Percentiles rank a stretch among this genome's conserved stretches.
Evolutionary conservation across 2,329 filamentous ascomycete genomes (phyloP).

Genomic region (Claviceps sp.): DNA sequence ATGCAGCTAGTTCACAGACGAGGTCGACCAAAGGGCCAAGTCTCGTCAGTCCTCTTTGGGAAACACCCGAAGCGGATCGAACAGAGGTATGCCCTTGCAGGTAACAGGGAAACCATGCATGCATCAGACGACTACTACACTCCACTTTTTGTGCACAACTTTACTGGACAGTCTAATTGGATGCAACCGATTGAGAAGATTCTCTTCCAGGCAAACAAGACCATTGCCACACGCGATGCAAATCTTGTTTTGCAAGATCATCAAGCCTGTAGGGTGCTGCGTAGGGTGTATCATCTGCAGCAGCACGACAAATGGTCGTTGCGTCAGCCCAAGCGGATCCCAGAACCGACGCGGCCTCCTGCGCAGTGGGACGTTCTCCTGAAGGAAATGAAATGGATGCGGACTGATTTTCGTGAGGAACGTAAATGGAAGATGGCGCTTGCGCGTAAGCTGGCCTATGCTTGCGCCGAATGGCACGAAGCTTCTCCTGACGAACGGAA

Average conservation of each 20-base stretch:
- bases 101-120: conserved; percentile 26
- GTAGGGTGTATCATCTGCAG: conserved; percentile 80
- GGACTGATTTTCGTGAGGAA: conserved; percentile 89
- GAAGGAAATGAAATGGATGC: conserved; percentile 95
- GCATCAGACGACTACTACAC: conserved; percentile 51
- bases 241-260: conserved; percentile 73
- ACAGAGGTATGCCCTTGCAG: conserved; percentile 31
- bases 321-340: conserved; percentile 71
- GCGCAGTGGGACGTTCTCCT: conserved; percentile 80
- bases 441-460: conserved; percentile 66
- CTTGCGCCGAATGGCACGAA: conserved; percentile 71
- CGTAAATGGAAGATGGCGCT: conserved; percentile 82
- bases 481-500: conserved; percentile 49
- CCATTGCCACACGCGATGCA: conserved; percentile 72
- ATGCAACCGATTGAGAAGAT: conserved; percentile 57
- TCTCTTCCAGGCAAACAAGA: conserved; percentile 75
- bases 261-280: conserved; percentile 75
- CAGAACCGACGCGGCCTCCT: conserved; percentile 63
- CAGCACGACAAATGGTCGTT: conserved; percentile 87
- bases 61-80: conserved; percentile 42
- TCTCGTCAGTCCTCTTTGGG: conserved; percentile 67
- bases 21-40: conserved; percentile 48
- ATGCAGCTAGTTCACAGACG: conserved; percentile 29
- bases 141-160: conserved; percentile 46
- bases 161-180: conserved; percentile 40